These are phyloP conservation scores for Aspergillus puulaauensis DNA, from an alignment of 2,329 filamentous ascomycete species.

Conservation along the genomic window DNA sequence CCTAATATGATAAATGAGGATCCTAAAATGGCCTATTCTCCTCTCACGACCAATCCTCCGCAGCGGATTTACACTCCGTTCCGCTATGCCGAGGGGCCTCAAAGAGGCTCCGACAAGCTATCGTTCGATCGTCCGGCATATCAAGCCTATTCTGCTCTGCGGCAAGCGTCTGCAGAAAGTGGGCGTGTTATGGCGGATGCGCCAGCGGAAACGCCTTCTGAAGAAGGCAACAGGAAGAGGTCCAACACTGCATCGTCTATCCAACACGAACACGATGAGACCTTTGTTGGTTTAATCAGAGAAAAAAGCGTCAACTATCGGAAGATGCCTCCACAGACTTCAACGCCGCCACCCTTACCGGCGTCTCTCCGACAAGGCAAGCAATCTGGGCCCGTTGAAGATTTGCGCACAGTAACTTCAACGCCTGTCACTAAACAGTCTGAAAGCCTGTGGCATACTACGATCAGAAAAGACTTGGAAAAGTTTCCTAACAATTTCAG, in stretches of 20 bases:
- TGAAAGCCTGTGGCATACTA: conserved; percentile 33
- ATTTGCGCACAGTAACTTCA: conserved; percentile 36
- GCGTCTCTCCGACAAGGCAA: conserved; percentile 32
- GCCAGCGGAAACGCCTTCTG: conserved; percentile 10
- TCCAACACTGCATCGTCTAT: conserved; percentile 20
- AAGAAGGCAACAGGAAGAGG: conserved; percentile 1
- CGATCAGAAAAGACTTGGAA: conserved; percentile 33
- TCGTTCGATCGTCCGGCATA: conserved; percentile 43
- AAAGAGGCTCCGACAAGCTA: conserved; percentile 41
- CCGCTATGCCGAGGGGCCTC: conserved; percentile 44
- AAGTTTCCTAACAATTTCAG: conserved; percentile 42
- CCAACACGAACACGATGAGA: conserved; percentile 41
- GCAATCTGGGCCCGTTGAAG: conserved; percentile 27
- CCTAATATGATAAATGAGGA: conserved; percentile 20
- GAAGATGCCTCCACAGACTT: conserved; percentile 25
- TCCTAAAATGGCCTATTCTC: conserved; percentile 25
- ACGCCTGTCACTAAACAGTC: conserved; percentile 33
- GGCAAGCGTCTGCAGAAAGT: conserved; percentile 45
- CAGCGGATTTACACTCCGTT: conserved; percentile 47
- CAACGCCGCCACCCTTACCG: conserved; percentile 30
- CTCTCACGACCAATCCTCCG: conserved; percentile 38
- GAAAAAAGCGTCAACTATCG: conserved; percentile 46
- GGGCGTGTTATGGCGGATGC: conserved; percentile 43
- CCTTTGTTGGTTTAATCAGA: conserved; percentile 48
- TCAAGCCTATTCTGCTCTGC: conserved; percentile 48